Evolutionary conservation across 768 basidiomycete genomes (phyloP).

Genomic region (Lactarius psammicola): DNA sequence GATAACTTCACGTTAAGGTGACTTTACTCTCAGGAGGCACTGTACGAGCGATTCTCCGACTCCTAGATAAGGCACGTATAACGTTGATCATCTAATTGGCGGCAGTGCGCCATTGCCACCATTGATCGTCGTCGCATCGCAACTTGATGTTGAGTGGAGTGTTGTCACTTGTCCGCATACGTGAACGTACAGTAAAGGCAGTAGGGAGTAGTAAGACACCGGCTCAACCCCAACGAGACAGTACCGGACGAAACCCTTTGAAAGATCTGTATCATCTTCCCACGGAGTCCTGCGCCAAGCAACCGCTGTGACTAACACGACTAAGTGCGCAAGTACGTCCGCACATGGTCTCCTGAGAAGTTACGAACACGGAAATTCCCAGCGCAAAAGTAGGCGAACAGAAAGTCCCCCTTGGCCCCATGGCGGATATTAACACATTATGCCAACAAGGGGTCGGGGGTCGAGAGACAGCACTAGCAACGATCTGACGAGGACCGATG

Average conservation of each 20-base stretch:
- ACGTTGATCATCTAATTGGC: constrained; percentile 8
- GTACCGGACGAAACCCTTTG: background rate
- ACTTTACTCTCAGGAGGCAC: background rate
- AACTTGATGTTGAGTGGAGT: background rate
- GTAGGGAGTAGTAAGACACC: background rate
- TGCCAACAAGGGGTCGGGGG: background rate
- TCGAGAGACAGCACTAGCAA: background rate
- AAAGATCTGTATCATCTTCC: background rate
- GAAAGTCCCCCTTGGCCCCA: constrained; percentile 5
- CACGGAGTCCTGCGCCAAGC: constrained; percentile 12
- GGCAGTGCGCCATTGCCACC: background rate
- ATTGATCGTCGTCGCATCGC: background rate
- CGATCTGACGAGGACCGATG: constrained; percentile 1
- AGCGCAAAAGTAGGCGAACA: constrained; percentile 2
- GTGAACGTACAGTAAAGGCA: background rate
- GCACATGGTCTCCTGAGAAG: background rate
- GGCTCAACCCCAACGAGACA: background rate
- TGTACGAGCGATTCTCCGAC: constrained; percentile 2
- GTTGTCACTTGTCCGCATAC: background rate
- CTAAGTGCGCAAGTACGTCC: background rate
- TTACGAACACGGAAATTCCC: background rate
- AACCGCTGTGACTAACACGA: background rate
- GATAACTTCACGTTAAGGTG: background rate
- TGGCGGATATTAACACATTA: constrained; percentile 7
- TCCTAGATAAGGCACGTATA: background rate